Conservation (phyloP, 352 stramenopile species). For the Phytophthora pseudosyringae region DNA sequence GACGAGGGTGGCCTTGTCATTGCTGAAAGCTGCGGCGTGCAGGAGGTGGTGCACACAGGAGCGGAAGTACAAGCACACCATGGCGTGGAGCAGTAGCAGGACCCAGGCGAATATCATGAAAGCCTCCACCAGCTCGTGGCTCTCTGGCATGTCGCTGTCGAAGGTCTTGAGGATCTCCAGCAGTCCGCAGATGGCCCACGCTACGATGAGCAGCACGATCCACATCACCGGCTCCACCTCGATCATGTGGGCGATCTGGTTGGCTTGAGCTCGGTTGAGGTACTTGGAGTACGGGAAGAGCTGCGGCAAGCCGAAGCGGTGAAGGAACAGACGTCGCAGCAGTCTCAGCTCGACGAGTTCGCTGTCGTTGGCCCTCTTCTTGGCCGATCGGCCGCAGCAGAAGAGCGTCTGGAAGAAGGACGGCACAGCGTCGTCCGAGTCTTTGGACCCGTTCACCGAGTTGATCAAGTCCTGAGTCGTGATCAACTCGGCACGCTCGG, state of each 20-base stretch:
- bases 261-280: slow-evolving; percentile 67
- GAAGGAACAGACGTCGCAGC: slow-evolving; percentile 50
- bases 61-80: slow-evolving; percentile 42
- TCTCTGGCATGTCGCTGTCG: slow-evolving; percentile 26
- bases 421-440: background rate
- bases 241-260: slow-evolving; percentile 79
- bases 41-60: slow-evolving; percentile 32
- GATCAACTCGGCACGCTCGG: slow-evolving; percentile 54
- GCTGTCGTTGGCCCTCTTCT: slow-evolving; percentile 17
- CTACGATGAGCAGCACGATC: slow-evolving; percentile 52
- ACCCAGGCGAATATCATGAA: slow-evolving; percentile 51
- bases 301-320: slow-evolving; percentile 46
- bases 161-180: slow-evolving; percentile 35
- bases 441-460: slow-evolving; percentile 5
- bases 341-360: slow-evolving; percentile 44
- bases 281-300: slow-evolving; percentile 78
- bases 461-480: slow-evolving; percentile 42
- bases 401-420: slow-evolving; percentile 27
- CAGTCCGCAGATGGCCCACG: slow-evolving; percentile 42
- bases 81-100: slow-evolving; percentile 46
- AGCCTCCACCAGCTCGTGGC: slow-evolving; percentile 40
- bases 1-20: slow-evolving; percentile 23
- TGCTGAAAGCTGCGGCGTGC: slow-evolving; percentile 19
- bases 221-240: slow-evolving; percentile 71
- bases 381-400: slow-evolving; percentile 22